Evolutionary conservation across 1,284 basidiomycete species (phyloP).

Genomic region (Trichosporon asahii): DNA sequence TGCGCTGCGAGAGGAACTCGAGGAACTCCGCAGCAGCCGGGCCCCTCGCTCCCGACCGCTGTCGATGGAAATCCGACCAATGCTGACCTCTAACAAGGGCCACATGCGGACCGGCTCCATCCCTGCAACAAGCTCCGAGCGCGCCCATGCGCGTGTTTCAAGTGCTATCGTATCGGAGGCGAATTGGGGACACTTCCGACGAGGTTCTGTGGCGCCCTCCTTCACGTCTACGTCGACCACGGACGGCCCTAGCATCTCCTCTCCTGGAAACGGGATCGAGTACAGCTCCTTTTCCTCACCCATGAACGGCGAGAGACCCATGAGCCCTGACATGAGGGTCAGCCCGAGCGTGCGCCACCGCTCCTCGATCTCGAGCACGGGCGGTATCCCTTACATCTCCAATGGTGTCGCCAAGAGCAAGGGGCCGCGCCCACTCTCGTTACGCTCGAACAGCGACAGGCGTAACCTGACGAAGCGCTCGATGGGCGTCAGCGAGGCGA

Average conservation of each 20-base stretch:
- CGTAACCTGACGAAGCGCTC: constrained; percentile 15
- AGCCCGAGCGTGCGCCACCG: constrained; percentile 2
- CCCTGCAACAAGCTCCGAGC: constrained; percentile 13
- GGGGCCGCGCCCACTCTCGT: constrained; percentile 15
- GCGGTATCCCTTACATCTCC: constrained; percentile 42
- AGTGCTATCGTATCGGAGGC: constrained; percentile 22
- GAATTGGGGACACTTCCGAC: constrained; percentile 39
- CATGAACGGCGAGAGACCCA: constrained; percentile 6
- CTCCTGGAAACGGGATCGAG: constrained; percentile 32
- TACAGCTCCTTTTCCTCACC: constrained; percentile 11
- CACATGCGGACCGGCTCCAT: constrained; percentile 18
- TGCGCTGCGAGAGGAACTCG: constrained; percentile 66
- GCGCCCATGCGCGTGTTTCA: constrained; percentile 15
- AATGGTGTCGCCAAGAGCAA: constrained; percentile 44
- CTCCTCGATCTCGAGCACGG: constrained; percentile 13
- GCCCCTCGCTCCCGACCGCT: constrained; percentile 9
- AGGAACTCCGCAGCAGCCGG: constrained; percentile 58
- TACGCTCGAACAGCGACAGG: constrained; percentile 6
- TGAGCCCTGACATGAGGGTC: constrained; percentile 10
- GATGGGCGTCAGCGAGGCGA: constrained; percentile 35
- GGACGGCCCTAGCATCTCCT: constrained; percentile 22
- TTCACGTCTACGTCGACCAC: constrained; percentile 39
- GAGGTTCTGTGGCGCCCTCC: constrained; percentile 39
- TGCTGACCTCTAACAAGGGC: neutral
- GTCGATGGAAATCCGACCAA: constrained; percentile 14